Conservation (phyloP, 306 rosid genomes). For the Mimosa bimucronata region DNA sequence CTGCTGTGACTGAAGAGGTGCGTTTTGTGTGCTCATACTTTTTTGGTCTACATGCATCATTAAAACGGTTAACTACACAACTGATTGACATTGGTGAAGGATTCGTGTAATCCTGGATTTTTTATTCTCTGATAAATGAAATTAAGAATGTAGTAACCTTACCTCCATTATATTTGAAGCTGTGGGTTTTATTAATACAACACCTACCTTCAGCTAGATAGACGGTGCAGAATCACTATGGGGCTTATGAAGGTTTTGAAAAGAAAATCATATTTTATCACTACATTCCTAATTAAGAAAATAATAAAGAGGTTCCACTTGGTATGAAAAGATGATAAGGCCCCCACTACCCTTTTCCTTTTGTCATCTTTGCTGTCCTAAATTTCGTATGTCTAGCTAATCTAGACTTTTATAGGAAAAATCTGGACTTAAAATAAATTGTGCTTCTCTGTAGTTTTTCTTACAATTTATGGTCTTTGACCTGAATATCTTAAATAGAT, state of each 20-base stretch:
- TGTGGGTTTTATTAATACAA: neutral
- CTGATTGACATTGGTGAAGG: neutral
- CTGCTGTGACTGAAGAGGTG: conserved; percentile 92
- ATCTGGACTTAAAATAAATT: neutral
- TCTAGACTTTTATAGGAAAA: neutral
- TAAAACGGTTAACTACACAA: neutral
- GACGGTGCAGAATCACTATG: neutral
- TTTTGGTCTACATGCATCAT: neutral
- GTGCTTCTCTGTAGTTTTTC: neutral
- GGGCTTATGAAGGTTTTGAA: neutral
- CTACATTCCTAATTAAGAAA: neutral
- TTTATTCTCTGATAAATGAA: neutral
- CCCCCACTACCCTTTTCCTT: neutral
- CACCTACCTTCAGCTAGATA: neutral
- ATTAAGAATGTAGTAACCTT: neutral
- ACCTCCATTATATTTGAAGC: neutral
- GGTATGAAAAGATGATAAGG: neutral
- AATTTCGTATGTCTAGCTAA: neutral
- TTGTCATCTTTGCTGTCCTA: neutral
- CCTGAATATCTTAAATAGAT: neutral
- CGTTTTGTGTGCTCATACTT: conserved; percentile 35
- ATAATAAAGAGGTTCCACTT: neutral
- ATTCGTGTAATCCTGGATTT: neutral
- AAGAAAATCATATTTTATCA: neutral
- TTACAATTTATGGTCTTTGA: too few species aligned